Base-by-base conservation (phyloP, 768 basidiomycete genomes). In the Leucocoprinus sp. region DNA sequence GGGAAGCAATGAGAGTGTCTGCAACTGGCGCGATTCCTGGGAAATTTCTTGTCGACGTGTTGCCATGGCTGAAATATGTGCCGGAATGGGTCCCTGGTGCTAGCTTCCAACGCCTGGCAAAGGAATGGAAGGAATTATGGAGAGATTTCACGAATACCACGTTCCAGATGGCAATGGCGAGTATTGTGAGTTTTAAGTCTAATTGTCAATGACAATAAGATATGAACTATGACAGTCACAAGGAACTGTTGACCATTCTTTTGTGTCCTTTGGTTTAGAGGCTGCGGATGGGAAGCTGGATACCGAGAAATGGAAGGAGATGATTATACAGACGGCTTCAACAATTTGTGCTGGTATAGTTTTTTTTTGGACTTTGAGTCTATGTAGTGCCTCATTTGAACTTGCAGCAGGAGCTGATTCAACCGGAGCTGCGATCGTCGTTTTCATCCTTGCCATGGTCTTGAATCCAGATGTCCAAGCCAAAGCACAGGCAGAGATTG, bases 1-100 rank as follows among this genome's bases (percentile, higher is more conserved):
- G 73, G 23, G 54, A 62, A 5, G 68, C 71, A 2, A 52, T 67
- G 8, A 50, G 61, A 5, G 56, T 58, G 3, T 53, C 71, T 36
- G 55, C 55, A 7, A 50, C 57, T 23, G 69, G 70, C 1, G 56
- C 62, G 0, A 53, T 64, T n/a, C 68, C 68, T 1, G 74, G 71
- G 11, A 50, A 61, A 27, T 75, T 66, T 48, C 57, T 75, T 3
- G 72, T 80, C 5, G 74, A 77, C 40, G 38, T 57, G 7, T 37
- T 72, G 1, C 68, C 69, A 0, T 29, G 57, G 5, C 58, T 71
- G 15, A 64, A 64, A 52, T 58, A 74, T 50, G 54, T 82, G 0
- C 82, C 82, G 0, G 52, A 56, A 35, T 84, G 75, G 75, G 55
- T 76, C 27, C 82, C 82, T 2, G 82, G 80, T 12, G 72, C 76